Conservation (phyloP, 805 yeast species). For the Wickerhamomyces rabaulensis region DNA sequence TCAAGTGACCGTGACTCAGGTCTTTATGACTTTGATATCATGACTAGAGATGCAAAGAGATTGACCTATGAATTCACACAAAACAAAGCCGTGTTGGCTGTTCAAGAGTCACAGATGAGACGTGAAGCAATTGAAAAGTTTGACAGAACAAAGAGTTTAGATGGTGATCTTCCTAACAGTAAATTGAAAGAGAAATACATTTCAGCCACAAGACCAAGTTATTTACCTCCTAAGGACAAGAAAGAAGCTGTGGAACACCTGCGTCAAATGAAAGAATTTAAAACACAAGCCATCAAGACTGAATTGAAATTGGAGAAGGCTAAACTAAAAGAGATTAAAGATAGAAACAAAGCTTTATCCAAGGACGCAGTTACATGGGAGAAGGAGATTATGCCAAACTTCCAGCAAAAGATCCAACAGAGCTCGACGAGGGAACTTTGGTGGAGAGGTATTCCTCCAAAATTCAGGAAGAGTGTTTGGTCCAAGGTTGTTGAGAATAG, state of each 20-base stretch:
- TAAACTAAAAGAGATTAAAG: conserved; percentile 28
- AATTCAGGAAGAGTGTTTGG: conserved; percentile 48
- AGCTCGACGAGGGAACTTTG: conserved; percentile 46
- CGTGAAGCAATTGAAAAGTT: conserved; percentile 14
- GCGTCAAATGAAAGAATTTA: conserved; percentile 42
- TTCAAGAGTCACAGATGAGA: conserved; percentile 29
- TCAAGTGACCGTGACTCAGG: conserved; percentile 10
- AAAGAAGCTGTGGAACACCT: conserved; percentile 51
- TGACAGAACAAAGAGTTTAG: conserved; percentile 26
- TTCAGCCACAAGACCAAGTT: conserved; percentile 54
- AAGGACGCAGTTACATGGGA: conserved; percentile 39
- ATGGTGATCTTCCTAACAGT: conserved; percentile 12
- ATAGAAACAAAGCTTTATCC: conserved; percentile 28
- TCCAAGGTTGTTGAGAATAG: conserved; percentile 34
- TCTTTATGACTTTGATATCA: conserved; percentile 7
- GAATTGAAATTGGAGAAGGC: conserved; percentile 31
- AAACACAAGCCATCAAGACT: conserved; percentile 34
- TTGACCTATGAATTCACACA: conserved; percentile 19
- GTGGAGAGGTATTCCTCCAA: conserved; percentile 56
- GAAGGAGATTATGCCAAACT: conserved; percentile 31
- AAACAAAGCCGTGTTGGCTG: conserved; percentile 26
- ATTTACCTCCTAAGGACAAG: conserved; percentile 60
- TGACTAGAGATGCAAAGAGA: conserved; percentile 15
- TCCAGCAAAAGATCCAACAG: conserved; percentile 27
- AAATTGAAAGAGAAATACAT: conserved; percentile 21